phyloP scores from a whole-genome alignment of 2,329 filamentous ascomycete species.

The Colletotrichum neosansevieriae region DNA sequence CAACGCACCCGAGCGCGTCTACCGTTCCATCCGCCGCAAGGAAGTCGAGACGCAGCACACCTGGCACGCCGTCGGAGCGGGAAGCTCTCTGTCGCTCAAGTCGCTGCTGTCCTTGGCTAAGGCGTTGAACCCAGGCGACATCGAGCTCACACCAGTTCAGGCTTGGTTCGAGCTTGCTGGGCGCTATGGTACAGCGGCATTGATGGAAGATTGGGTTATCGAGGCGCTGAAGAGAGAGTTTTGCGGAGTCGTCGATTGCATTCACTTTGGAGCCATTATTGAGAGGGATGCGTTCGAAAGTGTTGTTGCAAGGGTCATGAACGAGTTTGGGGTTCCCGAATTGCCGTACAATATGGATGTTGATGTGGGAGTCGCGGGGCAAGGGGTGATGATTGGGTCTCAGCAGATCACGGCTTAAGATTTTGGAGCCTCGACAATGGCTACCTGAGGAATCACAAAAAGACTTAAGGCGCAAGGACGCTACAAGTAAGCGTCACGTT shows the following conservation, averaged over 20 bases:
- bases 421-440: no score
- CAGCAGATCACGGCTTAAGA: slow-evolving; percentile 19
- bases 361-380: neutral
- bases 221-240: slow-evolving; percentile 56
- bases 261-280: slow-evolving; percentile 62
- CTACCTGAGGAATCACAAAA: no score
- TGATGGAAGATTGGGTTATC: slow-evolving; percentile 52
- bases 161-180: slow-evolving; percentile 66
- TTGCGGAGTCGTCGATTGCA: slow-evolving; percentile 57
- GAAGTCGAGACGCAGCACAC: slow-evolving; percentile 25
- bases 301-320: slow-evolving; percentile 56
- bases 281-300: slow-evolving; percentile 60
- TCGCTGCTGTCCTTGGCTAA: slow-evolving; percentile 59
- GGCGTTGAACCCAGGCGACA: slow-evolving; percentile 56
- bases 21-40: slow-evolving; percentile 39
- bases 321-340: slow-evolving; percentile 35
- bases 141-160: slow-evolving; percentile 64
- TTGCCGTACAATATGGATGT: slow-evolving; percentile 31
- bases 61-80: slow-evolving; percentile 49
- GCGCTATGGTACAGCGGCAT: slow-evolving; percentile 53
- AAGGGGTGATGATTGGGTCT: neutral
- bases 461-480: neutral
- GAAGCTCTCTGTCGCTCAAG: slow-evolving; percentile 55
- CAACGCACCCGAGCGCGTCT: slow-evolving; percentile 52
- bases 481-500: no score